Evolutionary conservation across 148 eudicot species (phyloP).

Genomic region (Fagopyrum homotropicum): DNA sequence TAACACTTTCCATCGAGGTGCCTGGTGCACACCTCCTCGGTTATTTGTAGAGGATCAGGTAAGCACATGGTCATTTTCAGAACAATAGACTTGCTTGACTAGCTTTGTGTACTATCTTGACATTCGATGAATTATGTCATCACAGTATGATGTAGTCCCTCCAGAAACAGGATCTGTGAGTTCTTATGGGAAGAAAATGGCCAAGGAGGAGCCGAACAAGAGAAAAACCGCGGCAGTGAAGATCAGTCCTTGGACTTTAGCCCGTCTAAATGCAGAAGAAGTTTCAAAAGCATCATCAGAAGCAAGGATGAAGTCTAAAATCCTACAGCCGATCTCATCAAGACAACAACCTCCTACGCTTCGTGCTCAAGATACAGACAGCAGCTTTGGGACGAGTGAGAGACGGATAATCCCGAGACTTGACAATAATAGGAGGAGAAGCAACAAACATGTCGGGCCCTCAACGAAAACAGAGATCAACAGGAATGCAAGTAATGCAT

Average conservation of each 20-base stretch:
- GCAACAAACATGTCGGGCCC: slow-evolving; percentile 48
- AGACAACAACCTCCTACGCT: slow-evolving; percentile 5
- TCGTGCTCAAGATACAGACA: slow-evolving; percentile 37
- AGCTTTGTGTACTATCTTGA: background rate
- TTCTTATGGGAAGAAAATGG: slow-evolving; percentile 65
- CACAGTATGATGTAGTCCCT: slow-evolving; percentile 87
- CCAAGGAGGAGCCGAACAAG: slow-evolving; percentile 56
- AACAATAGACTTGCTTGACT: background rate
- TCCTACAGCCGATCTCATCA: slow-evolving; percentile 52
- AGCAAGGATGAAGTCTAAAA: slow-evolving; percentile 88
- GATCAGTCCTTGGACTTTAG: slow-evolving; percentile 97
- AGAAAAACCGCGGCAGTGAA: slow-evolving; percentile 80
- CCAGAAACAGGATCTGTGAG: slow-evolving; percentile 89
- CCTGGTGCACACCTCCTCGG: slow-evolving; percentile 99
- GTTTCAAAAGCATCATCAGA: slow-evolving; percentile 93
- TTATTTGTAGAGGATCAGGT: slow-evolving; percentile 95
- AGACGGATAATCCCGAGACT: slow-evolving; percentile 35
- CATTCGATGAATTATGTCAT: background rate
- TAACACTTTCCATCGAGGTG: slow-evolving; percentile 66
- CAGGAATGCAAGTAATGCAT: slow-evolving; percentile 32
- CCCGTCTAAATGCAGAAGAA: slow-evolving; percentile 87
- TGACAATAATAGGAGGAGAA: slow-evolving; percentile 40
- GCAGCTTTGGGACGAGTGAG: slow-evolving; percentile 55
- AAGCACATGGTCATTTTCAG: background rate
- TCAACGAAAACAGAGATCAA: background rate